These are phyloP conservation scores for Zygotorulaspora sp. DNA, from an alignment of 805 yeast genomes.

Conservation along the genomic window DNA sequence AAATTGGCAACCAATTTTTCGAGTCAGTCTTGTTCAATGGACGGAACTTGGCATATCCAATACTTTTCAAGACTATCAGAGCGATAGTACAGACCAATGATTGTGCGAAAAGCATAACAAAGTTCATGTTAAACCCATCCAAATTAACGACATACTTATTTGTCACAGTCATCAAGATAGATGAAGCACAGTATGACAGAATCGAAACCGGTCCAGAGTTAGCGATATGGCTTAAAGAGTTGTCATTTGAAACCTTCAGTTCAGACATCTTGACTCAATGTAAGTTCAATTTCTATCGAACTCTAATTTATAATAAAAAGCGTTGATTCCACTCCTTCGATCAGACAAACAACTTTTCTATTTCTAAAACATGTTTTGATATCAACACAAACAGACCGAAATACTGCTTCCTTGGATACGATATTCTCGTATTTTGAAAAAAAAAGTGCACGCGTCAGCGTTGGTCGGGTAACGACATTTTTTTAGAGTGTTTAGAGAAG, in stretches of 20 bases:
- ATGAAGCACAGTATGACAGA: conserved; percentile 82
- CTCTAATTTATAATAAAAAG: no score
- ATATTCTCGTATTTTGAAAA: no score
- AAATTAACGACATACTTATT: conserved; percentile 84
- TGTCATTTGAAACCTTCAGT: conserved; percentile 23
- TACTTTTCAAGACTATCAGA: conserved; percentile 64
- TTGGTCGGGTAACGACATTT: no score
- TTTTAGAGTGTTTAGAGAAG: no score
- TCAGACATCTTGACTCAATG: conserved; percentile 27
- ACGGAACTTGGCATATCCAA: conserved; percentile 81
- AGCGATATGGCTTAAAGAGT: conserved; percentile 32
- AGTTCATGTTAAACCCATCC: conserved; percentile 76
- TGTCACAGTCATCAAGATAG: conserved; percentile 95
- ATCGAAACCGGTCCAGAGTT: conserved; percentile 61
- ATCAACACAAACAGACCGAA: no score
- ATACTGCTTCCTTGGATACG: no score
- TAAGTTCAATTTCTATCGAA: no score
- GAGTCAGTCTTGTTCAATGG: conserved; percentile 83
- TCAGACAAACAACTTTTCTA: no score
- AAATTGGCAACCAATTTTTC: conserved; percentile 93
- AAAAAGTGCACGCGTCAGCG: no score
- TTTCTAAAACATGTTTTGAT: no score
- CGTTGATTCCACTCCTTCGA: no score
- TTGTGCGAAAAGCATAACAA: conserved; percentile 85
- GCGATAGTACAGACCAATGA: conserved; percentile 75